A percentile compares a stretch with the other conserved stretches of the same genome.
Conservation (phyloP, 73 alveolate genomes). For the Effrenium voratum region DNA sequence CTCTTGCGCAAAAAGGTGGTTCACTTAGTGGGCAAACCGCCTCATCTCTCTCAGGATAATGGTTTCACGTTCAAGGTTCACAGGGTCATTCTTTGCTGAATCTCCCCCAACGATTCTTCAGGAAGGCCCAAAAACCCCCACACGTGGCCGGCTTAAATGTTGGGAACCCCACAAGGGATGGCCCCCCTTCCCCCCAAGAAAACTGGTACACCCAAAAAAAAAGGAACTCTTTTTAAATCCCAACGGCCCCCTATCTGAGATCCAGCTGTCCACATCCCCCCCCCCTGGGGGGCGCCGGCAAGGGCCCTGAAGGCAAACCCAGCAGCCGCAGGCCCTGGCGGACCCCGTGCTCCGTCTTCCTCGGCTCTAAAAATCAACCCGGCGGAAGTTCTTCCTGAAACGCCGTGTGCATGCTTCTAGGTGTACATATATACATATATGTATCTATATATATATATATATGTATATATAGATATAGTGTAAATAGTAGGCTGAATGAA, state of each 20-base stretch:
- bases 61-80: too few species aligned
- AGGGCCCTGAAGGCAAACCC: conserved; percentile 44
- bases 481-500: too few species aligned
- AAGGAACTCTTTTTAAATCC: neutral
- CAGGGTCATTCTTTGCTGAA: too few species aligned
- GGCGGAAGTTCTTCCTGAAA: too few species aligned
- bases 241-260: neutral
- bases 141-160: neutral
- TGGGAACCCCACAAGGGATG: neutral
- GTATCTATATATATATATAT: too few species aligned
- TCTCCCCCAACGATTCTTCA: too few species aligned
- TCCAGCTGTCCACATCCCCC: neutral
- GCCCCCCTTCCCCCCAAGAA: neutral
- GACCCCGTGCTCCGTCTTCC: conserved; percentile 81
- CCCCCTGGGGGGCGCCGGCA: neutral
- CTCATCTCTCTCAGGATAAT: too few species aligned
- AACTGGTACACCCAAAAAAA: neutral
- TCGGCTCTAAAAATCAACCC: neutral
- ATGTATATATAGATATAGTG: too few species aligned
- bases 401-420: too few species aligned
- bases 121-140: neutral
- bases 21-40: too few species aligned
- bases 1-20: too few species aligned
- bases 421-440: too few species aligned
- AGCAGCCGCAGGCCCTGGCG: conserved; percentile 54